Percentiles rank a stretch among this genome's conserved stretches.
phyloP scores from a whole-genome alignment of 768 basidiomycete species.

The Podaxis carcinomalis region DNA sequence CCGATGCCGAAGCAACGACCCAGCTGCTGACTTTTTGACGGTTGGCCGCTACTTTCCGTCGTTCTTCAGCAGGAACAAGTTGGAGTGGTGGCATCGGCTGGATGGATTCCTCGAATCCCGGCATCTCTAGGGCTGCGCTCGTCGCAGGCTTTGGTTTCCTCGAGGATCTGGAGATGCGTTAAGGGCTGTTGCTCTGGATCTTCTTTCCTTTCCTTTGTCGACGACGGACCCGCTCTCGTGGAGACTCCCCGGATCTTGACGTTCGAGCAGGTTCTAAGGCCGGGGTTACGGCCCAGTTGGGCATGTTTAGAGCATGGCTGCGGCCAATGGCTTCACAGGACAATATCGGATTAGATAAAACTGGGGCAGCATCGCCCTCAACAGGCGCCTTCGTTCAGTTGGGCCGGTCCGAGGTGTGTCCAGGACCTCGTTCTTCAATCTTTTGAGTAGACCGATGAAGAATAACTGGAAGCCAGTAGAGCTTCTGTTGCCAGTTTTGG shows the following conservation, averaged over 20 bases:
- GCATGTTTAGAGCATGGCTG: background rate
- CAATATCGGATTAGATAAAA: background rate
- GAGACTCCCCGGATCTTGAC: background rate
- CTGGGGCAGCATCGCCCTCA: background rate
- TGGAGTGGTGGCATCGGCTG: background rate
- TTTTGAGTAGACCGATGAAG: background rate
- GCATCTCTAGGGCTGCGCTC: background rate
- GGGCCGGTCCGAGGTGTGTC: slow-evolving; percentile 23
- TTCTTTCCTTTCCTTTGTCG: background rate
- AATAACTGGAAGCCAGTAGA: slow-evolving; percentile 18
- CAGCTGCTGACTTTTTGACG: slow-evolving; percentile 5
- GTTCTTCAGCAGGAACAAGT: background rate
- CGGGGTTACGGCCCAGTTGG: slow-evolving; percentile 33
- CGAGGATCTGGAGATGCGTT: background rate
- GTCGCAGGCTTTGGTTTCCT: background rate
- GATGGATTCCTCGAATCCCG: background rate
- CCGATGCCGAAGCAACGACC: slow-evolving; percentile 5
- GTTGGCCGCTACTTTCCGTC: background rate
- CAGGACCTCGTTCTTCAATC: background rate
- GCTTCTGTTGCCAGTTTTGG: slow-evolving; percentile 30
- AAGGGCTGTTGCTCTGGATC: background rate
- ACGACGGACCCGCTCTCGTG: background rate
- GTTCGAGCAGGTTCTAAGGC: slow-evolving; percentile 1
- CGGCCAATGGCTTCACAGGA: background rate
- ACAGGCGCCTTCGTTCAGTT: slow-evolving; percentile 1